Evolutionary conservation across 257 asterid genomes (phyloP).

Genomic region (Sherardia arvensis): DNA sequence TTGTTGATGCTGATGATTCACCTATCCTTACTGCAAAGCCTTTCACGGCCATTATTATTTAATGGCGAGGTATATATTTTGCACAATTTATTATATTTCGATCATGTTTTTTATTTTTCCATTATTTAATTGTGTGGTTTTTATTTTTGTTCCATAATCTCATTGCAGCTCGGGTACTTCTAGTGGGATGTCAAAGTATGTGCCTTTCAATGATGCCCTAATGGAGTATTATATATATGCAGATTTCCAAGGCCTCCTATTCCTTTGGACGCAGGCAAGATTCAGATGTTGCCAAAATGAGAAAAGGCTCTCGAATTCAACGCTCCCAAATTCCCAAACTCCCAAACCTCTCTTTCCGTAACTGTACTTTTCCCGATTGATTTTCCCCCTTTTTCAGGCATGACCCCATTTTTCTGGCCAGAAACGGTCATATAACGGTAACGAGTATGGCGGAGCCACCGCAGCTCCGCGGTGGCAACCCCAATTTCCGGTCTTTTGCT

Average conservation of each 20-base stretch:
- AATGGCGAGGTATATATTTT: slow-evolving; percentile 57
- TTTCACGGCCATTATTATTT: slow-evolving; percentile 34
- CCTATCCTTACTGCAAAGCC: slow-evolving; percentile 64
- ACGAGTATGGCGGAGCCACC: no score
- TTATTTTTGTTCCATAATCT: slow-evolving; percentile 53
- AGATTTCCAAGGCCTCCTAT: slow-evolving; percentile 74
- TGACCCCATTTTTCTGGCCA: no score
- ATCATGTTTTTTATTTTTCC: no score
- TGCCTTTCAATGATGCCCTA: slow-evolving; percentile 91
- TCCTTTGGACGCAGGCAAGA: slow-evolving; percentile 76
- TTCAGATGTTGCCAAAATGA: slow-evolving; percentile 70
- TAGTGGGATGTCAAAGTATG: slow-evolving; percentile 98
- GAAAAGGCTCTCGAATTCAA: no score
- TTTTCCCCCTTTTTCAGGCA: no score
- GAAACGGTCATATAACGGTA: no score
- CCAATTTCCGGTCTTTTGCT: no score
- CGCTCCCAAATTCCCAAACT: no score
- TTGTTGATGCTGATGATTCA: slow-evolving; percentile 62
- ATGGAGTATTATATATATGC: slow-evolving; percentile 85
- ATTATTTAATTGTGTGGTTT: slow-evolving; percentile 7
- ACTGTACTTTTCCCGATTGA: no score
- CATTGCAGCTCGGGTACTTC: slow-evolving; percentile 91
- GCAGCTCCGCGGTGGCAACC: no score
- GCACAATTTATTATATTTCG: neutral
- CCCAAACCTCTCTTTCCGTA: slow-evolving; percentile 77